These are phyloP conservation scores for Clathrospora elynae DNA, from an alignment of 2,329 filamentous ascomycete species.

Conservation along the genomic window DNA sequence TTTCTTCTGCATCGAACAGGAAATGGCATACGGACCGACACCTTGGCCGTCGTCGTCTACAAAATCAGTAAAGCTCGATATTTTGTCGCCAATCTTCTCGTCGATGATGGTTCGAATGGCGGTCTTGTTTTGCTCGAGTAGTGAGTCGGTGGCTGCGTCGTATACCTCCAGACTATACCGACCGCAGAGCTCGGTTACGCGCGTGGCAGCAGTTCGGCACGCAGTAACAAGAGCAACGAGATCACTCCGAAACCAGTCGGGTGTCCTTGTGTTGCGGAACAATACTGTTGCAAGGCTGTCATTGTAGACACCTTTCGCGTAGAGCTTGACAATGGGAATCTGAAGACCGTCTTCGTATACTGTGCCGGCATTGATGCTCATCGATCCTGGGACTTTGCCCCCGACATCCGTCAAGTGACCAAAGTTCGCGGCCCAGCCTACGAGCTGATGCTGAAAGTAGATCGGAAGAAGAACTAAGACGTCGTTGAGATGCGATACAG, in stretches of 20 bases:
- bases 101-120: constrained; percentile 56
- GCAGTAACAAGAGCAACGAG: constrained; percentile 55
- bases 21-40: constrained; percentile 54
- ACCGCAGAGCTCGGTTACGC: constrained; percentile 54
- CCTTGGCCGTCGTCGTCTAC: constrained; percentile 57
- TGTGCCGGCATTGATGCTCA: constrained; percentile 56
- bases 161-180: constrained; percentile 55
- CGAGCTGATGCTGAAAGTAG: constrained; percentile 51
- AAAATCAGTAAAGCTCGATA: constrained; percentile 55
- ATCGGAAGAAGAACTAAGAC: constrained; percentile 58
- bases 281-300: constrained; percentile 52
- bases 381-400: constrained; percentile 57
- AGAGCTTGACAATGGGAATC: constrained; percentile 57
- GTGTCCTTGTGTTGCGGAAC: constrained; percentile 56
- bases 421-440: constrained; percentile 59
- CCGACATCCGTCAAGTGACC: constrained; percentile 55
- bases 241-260: constrained; percentile 57
- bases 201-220: constrained; percentile 52
- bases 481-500: constrained; percentile 58
- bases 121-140: constrained; percentile 52
- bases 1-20: constrained; percentile 55
- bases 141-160: constrained; percentile 52
- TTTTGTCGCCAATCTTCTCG: constrained; percentile 51
- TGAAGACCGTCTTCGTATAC: constrained; percentile 59
- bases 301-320: constrained; percentile 53